Percentiles rank a stretch among this genome's conserved stretches.
phyloP scores from a whole-genome alignment of 139 green algal genomes.

The Nannochloris sp. region DNA sequence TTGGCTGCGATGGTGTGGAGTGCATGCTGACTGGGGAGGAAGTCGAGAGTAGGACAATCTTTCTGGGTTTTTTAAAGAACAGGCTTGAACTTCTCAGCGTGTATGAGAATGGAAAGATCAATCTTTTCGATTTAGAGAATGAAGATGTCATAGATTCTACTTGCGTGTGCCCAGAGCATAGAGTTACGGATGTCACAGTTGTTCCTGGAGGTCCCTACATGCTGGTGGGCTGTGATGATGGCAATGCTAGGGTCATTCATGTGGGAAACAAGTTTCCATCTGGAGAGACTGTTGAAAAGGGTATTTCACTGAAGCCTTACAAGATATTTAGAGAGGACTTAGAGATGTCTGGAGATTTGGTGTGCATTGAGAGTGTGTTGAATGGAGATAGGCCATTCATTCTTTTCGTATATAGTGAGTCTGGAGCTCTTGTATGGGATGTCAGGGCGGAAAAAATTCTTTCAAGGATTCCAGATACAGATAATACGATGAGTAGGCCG shows the following conservation, averaged over 20 bases:
- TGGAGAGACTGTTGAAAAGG: background rate
- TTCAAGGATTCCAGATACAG: no score
- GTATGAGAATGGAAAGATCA: slow-evolving; percentile 2
- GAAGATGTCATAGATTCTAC: background rate
- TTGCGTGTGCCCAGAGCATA: slow-evolving; percentile 3
- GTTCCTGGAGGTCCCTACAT: slow-evolving; percentile 29
- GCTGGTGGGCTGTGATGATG: slow-evolving; percentile 35
- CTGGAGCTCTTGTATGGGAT: slow-evolving; percentile 36
- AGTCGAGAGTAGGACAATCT: slow-evolving; percentile 15
- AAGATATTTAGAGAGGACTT: slow-evolving; percentile 26
- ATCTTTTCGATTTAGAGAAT: background rate
- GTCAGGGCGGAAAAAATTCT: slow-evolving; percentile 5
- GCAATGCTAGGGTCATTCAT: slow-evolving; percentile 24
- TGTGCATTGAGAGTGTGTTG: slow-evolving; percentile 10
- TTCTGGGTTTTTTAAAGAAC: slow-evolving; percentile 34
- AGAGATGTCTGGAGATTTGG: slow-evolving; percentile 17
- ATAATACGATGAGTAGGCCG: slow-evolving; percentile 9
- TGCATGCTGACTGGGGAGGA: slow-evolving; percentile 10
- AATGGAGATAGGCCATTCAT: slow-evolving; percentile 17
- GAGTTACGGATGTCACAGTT: slow-evolving; percentile 24
- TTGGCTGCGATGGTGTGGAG: slow-evolving; percentile 36
- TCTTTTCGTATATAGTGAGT: slow-evolving; percentile 31
- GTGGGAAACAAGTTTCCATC: slow-evolving; percentile 7
- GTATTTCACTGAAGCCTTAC: slow-evolving; percentile 10
- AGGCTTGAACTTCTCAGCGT: slow-evolving; percentile 32